Conservation (phyloP, 2,329 filamentous ascomycete species). For the Sporothrix brunneoviolacea region DNA sequence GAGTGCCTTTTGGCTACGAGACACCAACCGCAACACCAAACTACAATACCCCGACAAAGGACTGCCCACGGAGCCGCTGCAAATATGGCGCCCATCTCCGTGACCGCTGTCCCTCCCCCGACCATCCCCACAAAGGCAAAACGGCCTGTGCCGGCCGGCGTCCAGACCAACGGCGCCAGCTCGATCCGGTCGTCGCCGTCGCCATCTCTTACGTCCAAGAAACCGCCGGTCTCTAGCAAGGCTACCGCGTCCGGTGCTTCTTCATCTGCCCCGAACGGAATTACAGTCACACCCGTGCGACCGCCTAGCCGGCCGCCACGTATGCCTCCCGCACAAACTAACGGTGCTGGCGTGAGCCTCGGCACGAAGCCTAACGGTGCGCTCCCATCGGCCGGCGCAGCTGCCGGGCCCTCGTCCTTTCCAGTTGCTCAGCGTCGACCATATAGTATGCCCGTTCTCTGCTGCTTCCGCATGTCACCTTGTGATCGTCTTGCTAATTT, state of each 20-base stretch:
- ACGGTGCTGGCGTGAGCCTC: conserved; percentile 18
- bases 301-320: conserved; percentile 51
- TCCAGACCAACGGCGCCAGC: conserved; percentile 58
- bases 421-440: conserved; percentile 40
- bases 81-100: conserved; percentile 47
- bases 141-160: conserved; percentile 57
- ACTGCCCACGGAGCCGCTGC: not conserved
- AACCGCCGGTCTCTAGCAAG: conserved; percentile 42
- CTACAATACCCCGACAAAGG: no score
- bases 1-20: no score
- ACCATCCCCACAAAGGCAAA: conserved; percentile 55
- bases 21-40: not conserved
- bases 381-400: conserved; percentile 19
- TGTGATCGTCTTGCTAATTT: not conserved
- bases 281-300: conserved; percentile 39
- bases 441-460: conserved; percentile 37
- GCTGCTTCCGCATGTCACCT: not conserved
- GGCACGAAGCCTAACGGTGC: conserved; percentile 17
- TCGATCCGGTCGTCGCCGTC: conserved; percentile 55
- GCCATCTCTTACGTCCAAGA: conserved; percentile 49
- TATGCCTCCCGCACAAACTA: conserved; percentile 19
- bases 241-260: conserved; percentile 35
- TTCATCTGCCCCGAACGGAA: conserved; percentile 34
- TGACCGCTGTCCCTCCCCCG: conserved; percentile 38
- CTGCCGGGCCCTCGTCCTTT: conserved; percentile 32